A percentile compares a stretch with the other conserved stretches of the same genome.
Evolutionary conservation across 1,284 basidiomycete species (phyloP).

Genomic region (Heterobasidion annosum): DNA sequence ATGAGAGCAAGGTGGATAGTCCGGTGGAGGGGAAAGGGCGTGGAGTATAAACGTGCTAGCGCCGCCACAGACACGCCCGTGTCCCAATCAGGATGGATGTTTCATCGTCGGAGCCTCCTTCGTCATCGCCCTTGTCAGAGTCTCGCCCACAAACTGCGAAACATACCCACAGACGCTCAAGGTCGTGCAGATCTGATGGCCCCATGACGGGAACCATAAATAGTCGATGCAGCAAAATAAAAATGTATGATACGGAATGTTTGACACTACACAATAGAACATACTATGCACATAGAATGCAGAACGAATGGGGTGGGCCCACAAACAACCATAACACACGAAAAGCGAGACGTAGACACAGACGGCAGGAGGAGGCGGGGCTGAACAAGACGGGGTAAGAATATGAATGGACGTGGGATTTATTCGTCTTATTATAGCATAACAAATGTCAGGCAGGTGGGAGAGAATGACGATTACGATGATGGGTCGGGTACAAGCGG

Average conservation of each 20-base stretch:
- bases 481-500: not conserved
- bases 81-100: no score
- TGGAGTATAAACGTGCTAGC: no score
- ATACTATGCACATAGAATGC: not conserved
- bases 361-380: not conserved
- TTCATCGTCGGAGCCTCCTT: no score
- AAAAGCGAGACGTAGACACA: not conserved
- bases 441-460: not conserved
- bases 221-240: not conserved
- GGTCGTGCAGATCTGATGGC: no score
- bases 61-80: no score
- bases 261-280: not conserved
- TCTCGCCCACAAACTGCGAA: no score
- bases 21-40: no score
- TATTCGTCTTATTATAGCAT: not conserved
- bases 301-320: no score
- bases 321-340: no score
- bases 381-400: not conserved
- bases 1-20: no score
- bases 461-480: not conserved
- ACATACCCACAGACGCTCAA: no score
- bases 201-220: not conserved
- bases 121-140: no score
- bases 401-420: not conserved
- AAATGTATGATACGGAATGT: not conserved